phyloP scores from a whole-genome alignment of 192 early-diverging fungal genomes.

The Geosiphon pyriformis region DNA sequence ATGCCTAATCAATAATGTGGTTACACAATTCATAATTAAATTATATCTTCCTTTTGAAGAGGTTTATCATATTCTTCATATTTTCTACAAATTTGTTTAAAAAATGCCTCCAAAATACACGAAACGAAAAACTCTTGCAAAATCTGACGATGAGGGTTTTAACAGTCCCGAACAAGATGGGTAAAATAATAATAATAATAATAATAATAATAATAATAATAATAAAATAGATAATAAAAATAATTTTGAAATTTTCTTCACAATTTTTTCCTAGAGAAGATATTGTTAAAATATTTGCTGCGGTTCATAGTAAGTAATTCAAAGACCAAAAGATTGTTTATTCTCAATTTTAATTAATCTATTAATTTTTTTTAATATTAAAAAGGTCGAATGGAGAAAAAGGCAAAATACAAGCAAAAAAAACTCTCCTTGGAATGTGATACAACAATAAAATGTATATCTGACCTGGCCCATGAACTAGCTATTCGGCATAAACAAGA shows the following conservation, averaged over 20 bases:
- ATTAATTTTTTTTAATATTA: too few species aligned
- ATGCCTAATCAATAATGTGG: too few species aligned
- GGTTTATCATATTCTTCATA: too few species aligned
- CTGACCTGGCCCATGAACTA: conserved; percentile 1
- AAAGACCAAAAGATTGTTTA: background rate
- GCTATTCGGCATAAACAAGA: conserved; percentile 5
- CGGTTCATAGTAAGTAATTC: conserved; percentile 14
- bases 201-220: too few species aligned
- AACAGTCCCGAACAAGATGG: conserved; percentile 15
- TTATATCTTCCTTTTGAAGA: too few species aligned
- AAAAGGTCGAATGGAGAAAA: conserved; percentile 17
- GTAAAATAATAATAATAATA: background rate
- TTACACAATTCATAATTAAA: too few species aligned
- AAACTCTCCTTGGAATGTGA: conserved; percentile 6
- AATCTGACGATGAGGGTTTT: background rate
- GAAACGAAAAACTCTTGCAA: background rate
- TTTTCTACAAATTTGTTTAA: too few species aligned
- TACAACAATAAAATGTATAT: conserved; percentile 6
- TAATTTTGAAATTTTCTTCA: background rate
- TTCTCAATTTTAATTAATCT: background rate
- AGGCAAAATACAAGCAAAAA: conserved; percentile 10
- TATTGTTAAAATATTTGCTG: conserved; percentile 15
- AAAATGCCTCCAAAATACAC: conserved; percentile 8
- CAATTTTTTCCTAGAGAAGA: conserved; percentile 10
- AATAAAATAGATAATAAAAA: background rate